phyloP scores from a whole-genome alignment of 768 basidiomycete genomes.

The Boletus barrowsii region DNA sequence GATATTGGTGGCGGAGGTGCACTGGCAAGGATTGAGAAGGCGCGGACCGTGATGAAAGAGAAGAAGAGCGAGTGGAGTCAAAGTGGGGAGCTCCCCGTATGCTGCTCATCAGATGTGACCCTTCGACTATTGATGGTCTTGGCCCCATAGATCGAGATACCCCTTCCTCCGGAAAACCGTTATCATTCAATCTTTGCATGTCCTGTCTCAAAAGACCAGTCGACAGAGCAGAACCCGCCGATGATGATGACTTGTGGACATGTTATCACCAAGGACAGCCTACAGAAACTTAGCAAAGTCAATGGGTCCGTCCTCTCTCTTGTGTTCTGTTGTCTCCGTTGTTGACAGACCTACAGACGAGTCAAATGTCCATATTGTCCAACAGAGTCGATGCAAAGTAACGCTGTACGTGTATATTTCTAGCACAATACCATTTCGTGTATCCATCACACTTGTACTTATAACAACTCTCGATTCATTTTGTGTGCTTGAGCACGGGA shows the following conservation, averaged over 20 bases:
- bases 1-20: conserved; percentile 94
- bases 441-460: conserved; percentile 9
- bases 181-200: conserved; percentile 98
- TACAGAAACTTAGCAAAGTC: conserved; percentile 85
- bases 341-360: conserved; percentile 46
- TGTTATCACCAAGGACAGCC: conserved; percentile 89
- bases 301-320: conserved; percentile 59
- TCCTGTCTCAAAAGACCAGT: conserved; percentile 96
- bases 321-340: not conserved
- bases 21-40: conserved; percentile 89
- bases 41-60: conserved; percentile 89
- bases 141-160: conserved; percentile 81
- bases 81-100: conserved; percentile 83
- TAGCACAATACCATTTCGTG: conserved; percentile 28
- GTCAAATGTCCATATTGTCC: conserved; percentile 99
- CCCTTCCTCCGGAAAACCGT: conserved; percentile 76
- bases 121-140: not conserved
- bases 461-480: not conserved
- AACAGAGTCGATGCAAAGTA: conserved; percentile 57
- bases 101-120: conserved; percentile 1
- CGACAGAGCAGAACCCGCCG: conserved; percentile 88
- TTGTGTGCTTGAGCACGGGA: conserved; percentile 8
- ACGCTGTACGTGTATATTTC: conserved; percentile 66
- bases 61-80: conserved; percentile 91
- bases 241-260: conserved; percentile 99